phyloP scores from a whole-genome alignment of 495 filamentous ascomycete genomes.

The Talaromyces thailandensis region DNA sequence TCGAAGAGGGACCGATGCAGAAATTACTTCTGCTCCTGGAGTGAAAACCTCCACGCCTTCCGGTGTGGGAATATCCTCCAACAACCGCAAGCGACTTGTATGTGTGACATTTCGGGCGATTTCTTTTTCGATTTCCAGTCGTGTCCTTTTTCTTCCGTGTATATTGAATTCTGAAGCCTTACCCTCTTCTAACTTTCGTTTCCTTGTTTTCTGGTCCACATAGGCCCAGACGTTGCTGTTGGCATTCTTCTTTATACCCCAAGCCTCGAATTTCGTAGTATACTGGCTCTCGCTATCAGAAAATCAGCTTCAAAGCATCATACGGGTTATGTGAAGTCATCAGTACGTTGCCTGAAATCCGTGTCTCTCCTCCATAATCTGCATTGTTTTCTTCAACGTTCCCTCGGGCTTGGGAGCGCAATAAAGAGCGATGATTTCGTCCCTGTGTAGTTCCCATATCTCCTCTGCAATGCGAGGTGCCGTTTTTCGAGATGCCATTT shows the following conservation, averaged over 20 bases:
- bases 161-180: background rate
- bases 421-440: background rate
- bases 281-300: background rate
- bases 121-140: background rate
- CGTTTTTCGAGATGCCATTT: background rate
- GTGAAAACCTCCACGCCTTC: constrained; percentile 1
- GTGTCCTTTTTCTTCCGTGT: background rate
- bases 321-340: background rate
- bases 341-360: constrained; percentile 4
- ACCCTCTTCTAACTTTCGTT: background rate
- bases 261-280: background rate
- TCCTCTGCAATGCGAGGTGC: background rate
- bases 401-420: background rate
- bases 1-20: background rate
- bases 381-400: constrained; percentile 3
- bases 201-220: background rate
- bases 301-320: background rate
- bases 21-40: background rate
- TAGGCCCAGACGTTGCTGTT: background rate
- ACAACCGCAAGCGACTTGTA: background rate
- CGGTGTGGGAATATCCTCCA: background rate
- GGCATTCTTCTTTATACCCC: constrained; percentile 1
- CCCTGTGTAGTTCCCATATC: constrained; percentile 2
- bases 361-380: background rate
- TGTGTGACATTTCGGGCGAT: background rate